A percentile compares a stretch with the other conserved stretches of the same genome.
phyloP scores from a whole-genome alignment of 441 rosid species.

The Flueggea neowawraea region DNA sequence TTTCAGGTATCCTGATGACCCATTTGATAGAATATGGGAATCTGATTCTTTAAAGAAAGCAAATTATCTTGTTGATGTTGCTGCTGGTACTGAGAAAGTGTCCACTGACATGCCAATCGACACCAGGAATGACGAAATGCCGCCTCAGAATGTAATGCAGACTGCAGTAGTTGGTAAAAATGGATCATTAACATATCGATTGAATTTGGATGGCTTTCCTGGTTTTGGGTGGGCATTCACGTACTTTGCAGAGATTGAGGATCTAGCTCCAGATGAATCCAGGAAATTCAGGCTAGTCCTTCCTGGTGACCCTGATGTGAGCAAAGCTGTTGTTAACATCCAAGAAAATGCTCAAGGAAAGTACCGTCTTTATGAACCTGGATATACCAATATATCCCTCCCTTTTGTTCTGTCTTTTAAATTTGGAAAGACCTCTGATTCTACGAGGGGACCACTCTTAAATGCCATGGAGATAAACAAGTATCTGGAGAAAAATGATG shows the following conservation, averaged over 20 bases:
- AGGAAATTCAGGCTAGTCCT: slow-evolving; percentile 88
- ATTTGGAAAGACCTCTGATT: slow-evolving; percentile 79
- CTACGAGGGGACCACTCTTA: slow-evolving; percentile 86
- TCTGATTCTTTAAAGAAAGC: slow-evolving; percentile 78
- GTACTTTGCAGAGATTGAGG: slow-evolving; percentile 91
- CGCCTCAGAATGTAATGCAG: slow-evolving; percentile 97
- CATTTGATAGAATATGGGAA: slow-evolving; percentile 94
- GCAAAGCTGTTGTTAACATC: slow-evolving; percentile 79
- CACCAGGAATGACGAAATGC: slow-evolving; percentile 34
- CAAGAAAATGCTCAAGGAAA: slow-evolving; percentile 88
- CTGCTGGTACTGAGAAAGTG: slow-evolving; percentile 70
- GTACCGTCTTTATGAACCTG: slow-evolving; percentile 81
- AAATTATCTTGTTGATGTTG: slow-evolving; percentile 95
- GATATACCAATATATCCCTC: slow-evolving; percentile 64
- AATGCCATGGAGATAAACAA: slow-evolving; percentile 92
- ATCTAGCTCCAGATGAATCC: slow-evolving; percentile 58
- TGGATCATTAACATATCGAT: slow-evolving; percentile 78
- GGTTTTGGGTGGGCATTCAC: slow-evolving; percentile 86
- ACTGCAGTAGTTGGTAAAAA: slow-evolving; percentile 97
- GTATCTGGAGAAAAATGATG: slow-evolving; percentile 69
- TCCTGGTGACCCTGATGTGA: slow-evolving; percentile 70
- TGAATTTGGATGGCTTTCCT: slow-evolving; percentile 93
- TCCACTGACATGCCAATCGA: slow-evolving; percentile 65
- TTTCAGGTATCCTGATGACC: slow-evolving; percentile 97
- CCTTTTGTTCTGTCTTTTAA: slow-evolving; percentile 86